These are phyloP conservation scores for Chaetomium olivaceum DNA, from an alignment of 2,329 filamentous ascomycete genomes.

Conservation along the genomic window DNA sequence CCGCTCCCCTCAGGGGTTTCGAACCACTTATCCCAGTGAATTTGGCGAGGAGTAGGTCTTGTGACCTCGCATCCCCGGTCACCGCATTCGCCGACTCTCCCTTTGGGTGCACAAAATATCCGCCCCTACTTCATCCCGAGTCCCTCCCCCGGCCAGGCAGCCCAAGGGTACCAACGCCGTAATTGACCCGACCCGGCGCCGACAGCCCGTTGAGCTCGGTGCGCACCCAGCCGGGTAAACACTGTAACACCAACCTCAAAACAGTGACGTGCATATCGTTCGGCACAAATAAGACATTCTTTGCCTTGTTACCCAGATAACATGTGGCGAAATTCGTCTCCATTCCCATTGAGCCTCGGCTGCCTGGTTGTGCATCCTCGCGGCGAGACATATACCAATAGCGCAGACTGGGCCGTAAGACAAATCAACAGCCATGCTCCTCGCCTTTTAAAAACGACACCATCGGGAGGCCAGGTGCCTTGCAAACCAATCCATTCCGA, in stretches of 20 bases:
- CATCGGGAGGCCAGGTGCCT: slow-evolving; percentile 44
- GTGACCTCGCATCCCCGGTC: slow-evolving; percentile 42
- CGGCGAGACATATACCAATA: slow-evolving; percentile 54
- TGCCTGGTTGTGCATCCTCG: slow-evolving; percentile 54
- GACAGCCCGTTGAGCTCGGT: slow-evolving; percentile 54
- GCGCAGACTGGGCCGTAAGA: slow-evolving; percentile 48
- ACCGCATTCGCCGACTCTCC: slow-evolving; percentile 35
- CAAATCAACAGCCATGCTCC: slow-evolving; percentile 59
- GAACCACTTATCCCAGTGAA: slow-evolving; percentile 37
- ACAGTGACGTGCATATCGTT: slow-evolving; percentile 52
- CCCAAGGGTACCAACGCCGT: slow-evolving; percentile 49
- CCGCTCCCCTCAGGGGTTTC: slow-evolving; percentile 10
- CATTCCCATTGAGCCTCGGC: slow-evolving; percentile 48
- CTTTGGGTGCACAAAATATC: slow-evolving; percentile 43
- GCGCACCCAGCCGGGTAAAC: slow-evolving; percentile 57
- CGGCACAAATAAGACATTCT: slow-evolving; percentile 55
- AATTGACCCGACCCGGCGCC: slow-evolving; percentile 50
- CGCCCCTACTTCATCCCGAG: slow-evolving; percentile 38
- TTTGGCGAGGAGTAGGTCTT: slow-evolving; percentile 46
- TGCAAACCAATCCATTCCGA: slow-evolving; percentile 39
- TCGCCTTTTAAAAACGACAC: slow-evolving; percentile 57
- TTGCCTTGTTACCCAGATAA: slow-evolving; percentile 58
- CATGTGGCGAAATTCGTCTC: slow-evolving; percentile 33
- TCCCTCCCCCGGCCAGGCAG: slow-evolving; percentile 47
- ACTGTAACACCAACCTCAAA: slow-evolving; percentile 44